Conservation (phyloP, 192 early-diverging fungal genomes). For the Gryganskiella cystojenkinii region DNA sequence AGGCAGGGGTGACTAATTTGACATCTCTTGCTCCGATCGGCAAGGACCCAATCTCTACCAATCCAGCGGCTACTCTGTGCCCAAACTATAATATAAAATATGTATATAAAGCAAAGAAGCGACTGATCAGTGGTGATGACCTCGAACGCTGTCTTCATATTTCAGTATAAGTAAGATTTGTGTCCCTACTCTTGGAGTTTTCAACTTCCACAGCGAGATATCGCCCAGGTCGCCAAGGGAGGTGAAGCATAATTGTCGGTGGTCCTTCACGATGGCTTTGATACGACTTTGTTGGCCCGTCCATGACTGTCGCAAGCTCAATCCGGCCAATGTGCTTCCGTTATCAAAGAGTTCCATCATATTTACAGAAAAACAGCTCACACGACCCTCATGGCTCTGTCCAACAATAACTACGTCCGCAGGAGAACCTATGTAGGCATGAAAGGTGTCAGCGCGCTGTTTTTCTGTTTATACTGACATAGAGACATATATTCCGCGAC, state of each 20-base stretch:
- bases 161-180: too few relatives aligned
- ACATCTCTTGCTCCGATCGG: slow-evolving; percentile 39
- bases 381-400: slow-evolving; percentile 65
- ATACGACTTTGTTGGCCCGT: slow-evolving; percentile 68
- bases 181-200: slow-evolving; percentile 59
- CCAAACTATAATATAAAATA: slow-evolving; percentile 38
- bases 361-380: slow-evolving; percentile 77
- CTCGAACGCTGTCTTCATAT: too few relatives aligned
- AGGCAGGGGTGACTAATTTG: slow-evolving; percentile 38
- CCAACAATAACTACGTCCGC: slow-evolving; percentile 72
- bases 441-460: neutral
- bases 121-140: too few relatives aligned
- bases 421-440: slow-evolving; percentile 41
- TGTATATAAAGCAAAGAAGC: slow-evolving; percentile 1
- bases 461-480: too few relatives aligned
- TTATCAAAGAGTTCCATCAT: slow-evolving; percentile 82
- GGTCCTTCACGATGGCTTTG: slow-evolving; percentile 55
- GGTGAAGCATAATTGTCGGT: slow-evolving; percentile 55
- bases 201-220: slow-evolving; percentile 63
- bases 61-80: slow-evolving; percentile 48
- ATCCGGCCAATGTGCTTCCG: slow-evolving; percentile 62
- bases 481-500: neutral
- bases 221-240: slow-evolving; percentile 63
- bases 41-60: slow-evolving; percentile 42
- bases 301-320: slow-evolving; percentile 74